These are phyloP conservation scores for Pholiota molesta DNA, from an alignment of 768 basidiomycete species.

Conservation along the genomic window DNA sequence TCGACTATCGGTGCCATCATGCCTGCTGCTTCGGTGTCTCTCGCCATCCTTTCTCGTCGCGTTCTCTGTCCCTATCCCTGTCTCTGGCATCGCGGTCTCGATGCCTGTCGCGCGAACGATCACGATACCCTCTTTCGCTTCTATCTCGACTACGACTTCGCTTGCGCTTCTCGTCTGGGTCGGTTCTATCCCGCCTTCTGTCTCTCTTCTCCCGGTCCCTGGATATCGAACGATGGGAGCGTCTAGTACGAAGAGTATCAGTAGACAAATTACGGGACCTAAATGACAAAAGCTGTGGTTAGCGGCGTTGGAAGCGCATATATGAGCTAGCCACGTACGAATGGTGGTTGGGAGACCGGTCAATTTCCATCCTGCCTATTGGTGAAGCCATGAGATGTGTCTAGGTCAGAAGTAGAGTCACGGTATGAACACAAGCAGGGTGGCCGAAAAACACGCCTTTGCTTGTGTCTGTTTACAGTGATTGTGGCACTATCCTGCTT, in stretches of 20 bases:
- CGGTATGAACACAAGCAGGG: background rate
- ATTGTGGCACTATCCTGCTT: constrained; percentile 1
- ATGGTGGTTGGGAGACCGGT: constrained; percentile 59
- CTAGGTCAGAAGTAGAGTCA: background rate
- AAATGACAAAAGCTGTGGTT: constrained; percentile 11
- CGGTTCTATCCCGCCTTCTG: constrained; percentile 51
- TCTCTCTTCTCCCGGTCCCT: constrained; percentile 63
- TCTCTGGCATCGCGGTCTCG: constrained; percentile 44
- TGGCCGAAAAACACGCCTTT: constrained; percentile 16
- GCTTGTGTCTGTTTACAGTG: constrained; percentile 20
- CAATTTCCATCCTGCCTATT: constrained; percentile 64
- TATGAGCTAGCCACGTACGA: constrained; percentile 47
- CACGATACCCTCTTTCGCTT: constrained; percentile 52
- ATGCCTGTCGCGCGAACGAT: constrained; percentile 41
- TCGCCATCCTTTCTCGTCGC: constrained; percentile 56
- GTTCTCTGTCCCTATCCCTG: constrained; percentile 51
- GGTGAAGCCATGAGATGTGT: constrained; percentile 45
- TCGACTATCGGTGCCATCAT: constrained; percentile 56
- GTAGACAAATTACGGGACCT: constrained; percentile 77
- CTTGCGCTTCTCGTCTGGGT: constrained; percentile 63
- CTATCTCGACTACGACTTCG: constrained; percentile 68
- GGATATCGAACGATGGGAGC: constrained; percentile 74
- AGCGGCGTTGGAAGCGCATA: background rate
- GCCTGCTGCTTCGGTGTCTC: constrained; percentile 51
- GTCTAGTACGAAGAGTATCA: constrained; percentile 73